Evolutionary conservation across 345 rosid species (phyloP).

Genomic region (Brassica carinata): DNA sequence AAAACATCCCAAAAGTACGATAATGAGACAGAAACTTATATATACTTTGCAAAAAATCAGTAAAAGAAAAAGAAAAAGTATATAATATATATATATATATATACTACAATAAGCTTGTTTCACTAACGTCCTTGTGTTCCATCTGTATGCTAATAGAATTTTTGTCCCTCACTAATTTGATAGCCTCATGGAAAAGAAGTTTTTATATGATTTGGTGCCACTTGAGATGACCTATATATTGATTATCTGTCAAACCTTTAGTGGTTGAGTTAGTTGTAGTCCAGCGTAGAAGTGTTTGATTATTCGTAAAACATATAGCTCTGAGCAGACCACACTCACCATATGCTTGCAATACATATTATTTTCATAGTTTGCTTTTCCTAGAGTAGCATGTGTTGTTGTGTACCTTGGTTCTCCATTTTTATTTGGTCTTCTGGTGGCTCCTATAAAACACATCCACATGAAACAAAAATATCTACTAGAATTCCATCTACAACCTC

Average conservation of each 20-base stretch:
- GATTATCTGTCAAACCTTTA: slow-evolving; percentile 3
- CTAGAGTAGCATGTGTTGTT: background rate
- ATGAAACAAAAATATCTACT: background rate
- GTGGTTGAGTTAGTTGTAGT: background rate
- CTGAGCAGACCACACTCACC: slow-evolving; percentile 2
- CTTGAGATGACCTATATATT: background rate
- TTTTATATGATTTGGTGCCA: slow-evolving; percentile 15
- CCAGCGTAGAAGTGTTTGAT: background rate
- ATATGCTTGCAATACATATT: background rate
- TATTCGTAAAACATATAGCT: background rate
- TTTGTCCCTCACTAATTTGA: too few species aligned
- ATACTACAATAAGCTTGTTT: background rate
- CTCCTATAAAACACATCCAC: background rate
- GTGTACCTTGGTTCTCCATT: slow-evolving; percentile 17
- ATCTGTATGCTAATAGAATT: background rate
- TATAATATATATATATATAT: background rate
- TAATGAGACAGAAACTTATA: background rate
- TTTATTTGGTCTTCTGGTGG: slow-evolving; percentile 19
- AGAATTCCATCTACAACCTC: slow-evolving; percentile 14
- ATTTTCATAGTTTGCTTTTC: background rate
- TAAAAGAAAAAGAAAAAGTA: too few species aligned
- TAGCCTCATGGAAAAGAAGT: slow-evolving; percentile 17
- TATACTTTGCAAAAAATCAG: too few species aligned
- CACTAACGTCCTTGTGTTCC: background rate
- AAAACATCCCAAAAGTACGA: background rate